phyloP scores from a whole-genome alignment of 495 filamentous ascomycete genomes.

The Acidiella bohemica region DNA sequence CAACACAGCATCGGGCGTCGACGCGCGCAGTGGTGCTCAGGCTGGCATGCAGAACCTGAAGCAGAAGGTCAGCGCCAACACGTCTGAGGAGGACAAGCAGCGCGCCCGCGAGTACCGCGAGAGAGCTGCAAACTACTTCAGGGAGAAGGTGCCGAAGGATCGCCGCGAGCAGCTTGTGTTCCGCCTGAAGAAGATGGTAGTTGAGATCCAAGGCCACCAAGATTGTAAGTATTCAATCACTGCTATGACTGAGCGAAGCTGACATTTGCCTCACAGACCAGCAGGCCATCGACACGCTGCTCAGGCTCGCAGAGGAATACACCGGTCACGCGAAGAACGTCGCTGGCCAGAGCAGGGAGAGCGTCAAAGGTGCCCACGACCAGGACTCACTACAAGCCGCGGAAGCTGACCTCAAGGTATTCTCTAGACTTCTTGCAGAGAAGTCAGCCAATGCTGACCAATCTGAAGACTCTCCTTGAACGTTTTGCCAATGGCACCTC shows the following conservation, averaged over 20 bases:
- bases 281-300: conserved; percentile 71
- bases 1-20: conserved; percentile 36
- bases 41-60: conserved; percentile 39
- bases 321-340: conserved; percentile 56
- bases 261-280: too few relatives aligned
- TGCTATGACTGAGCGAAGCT: too few relatives aligned
- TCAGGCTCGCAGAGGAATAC: conserved; percentile 76
- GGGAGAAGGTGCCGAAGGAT: conserved; percentile 78
- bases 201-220: conserved; percentile 85
- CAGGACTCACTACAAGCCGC: conserved; percentile 48
- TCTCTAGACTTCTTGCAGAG: conserved; percentile 25
- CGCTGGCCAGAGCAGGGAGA: conserved; percentile 45
- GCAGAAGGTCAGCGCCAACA: conserved; percentile 37
- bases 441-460: conserved; percentile 36
- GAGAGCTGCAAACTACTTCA: conserved; percentile 51
- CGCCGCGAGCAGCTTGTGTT: conserved; percentile 86
- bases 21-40: conserved; percentile 39
- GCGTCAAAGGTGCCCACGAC: conserved; percentile 55
- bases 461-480: conserved; percentile 65
- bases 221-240: conserved; percentile 45
- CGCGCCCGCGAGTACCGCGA: conserved; percentile 38
- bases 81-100: conserved; percentile 52
- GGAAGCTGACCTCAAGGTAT: conserved; percentile 67
- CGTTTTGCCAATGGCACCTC: conserved; percentile 93
- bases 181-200: conserved; percentile 93